Conservation (phyloP, 305 asterid genomes). For the Solanum hybrid region DNA sequence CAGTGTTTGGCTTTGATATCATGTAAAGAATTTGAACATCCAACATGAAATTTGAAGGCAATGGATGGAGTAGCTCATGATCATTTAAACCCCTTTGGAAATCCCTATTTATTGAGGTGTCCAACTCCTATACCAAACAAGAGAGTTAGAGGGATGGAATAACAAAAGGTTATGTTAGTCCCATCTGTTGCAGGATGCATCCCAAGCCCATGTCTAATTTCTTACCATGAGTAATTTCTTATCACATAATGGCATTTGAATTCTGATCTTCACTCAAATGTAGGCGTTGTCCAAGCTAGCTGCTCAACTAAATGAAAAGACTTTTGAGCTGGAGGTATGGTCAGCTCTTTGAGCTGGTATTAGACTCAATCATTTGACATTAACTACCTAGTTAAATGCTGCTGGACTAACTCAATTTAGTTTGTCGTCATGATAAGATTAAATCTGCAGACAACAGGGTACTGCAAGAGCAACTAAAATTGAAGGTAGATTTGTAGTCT, state of each 20-base stretch:
- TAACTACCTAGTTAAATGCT: background rate
- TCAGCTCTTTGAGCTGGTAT: slow-evolving; percentile 5
- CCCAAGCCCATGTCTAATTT: background rate
- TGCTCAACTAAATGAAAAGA: slow-evolving; percentile 62
- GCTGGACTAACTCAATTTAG: slow-evolving; percentile 22
- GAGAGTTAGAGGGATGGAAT: background rate
- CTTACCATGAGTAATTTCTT: background rate
- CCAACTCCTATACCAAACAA: background rate
- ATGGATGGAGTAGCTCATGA: background rate
- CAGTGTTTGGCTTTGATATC: background rate
- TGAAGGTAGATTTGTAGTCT: slow-evolving; percentile 38
- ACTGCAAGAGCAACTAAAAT: slow-evolving; percentile 74
- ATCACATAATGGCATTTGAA: background rate
- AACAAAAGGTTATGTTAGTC: background rate
- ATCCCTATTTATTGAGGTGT: background rate
- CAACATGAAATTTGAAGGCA: background rate
- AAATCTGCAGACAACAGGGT: slow-evolving; percentile 88
- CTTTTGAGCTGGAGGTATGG: slow-evolving; percentile 78
- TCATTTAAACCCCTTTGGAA: background rate
- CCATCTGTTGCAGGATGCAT: background rate
- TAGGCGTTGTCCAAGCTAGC: slow-evolving; percentile 71
- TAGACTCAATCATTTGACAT: background rate
- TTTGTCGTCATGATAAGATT: slow-evolving; percentile 32
- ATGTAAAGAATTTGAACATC: background rate
- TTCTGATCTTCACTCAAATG: background rate